These are phyloP conservation scores for Talaromyces sp. DNA, from an alignment of 2,329 filamentous ascomycete genomes.

Conservation along the genomic window DNA sequence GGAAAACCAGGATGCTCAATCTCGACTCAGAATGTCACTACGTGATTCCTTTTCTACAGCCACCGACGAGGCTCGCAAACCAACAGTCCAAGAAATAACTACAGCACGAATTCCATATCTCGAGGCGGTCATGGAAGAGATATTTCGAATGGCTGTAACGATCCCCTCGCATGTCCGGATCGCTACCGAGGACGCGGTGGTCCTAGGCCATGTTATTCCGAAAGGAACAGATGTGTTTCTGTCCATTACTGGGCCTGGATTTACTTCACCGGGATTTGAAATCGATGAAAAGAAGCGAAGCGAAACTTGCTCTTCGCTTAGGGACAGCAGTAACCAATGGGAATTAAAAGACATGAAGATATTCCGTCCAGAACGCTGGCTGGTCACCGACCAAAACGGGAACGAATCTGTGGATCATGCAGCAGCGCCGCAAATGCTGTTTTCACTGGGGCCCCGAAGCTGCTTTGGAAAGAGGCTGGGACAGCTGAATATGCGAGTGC, in stretches of 20 bases:
- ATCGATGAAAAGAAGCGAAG: constrained; percentile 1
- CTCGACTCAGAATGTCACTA: constrained; percentile 27
- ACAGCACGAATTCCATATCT: constrained; percentile 34
- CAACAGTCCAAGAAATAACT: constrained; percentile 27
- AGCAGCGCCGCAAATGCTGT: not conserved
- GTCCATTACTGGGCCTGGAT: constrained; percentile 30
- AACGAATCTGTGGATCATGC: not conserved
- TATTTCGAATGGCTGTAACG: constrained; percentile 27
- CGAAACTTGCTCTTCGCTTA: not conserved
- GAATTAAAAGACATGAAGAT: not conserved
- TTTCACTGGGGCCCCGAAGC: not conserved
- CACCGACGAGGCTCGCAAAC: constrained; percentile 14
- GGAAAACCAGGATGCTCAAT: constrained; percentile 28
- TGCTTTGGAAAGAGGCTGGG: constrained; percentile 2
- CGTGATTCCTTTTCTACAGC: constrained; percentile 20
- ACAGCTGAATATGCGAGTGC: not conserved
- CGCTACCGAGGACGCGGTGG: constrained; percentile 30
- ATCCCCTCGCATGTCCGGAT: constrained; percentile 22
- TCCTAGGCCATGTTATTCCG: constrained; percentile 38
- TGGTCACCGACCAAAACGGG: not conserved
- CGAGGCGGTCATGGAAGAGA: constrained; percentile 39
- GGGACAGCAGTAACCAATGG: not conserved
- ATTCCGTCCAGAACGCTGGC: not conserved
- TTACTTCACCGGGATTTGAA: constrained; percentile 19
- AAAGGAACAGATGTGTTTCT: constrained; percentile 25